Percentiles rank a stretch among this genome's conserved stretches.
These are phyloP conservation scores for Gnomoniopsis sp. DNA, from an alignment of 2,329 filamentous ascomycete genomes.

Conservation along the genomic window DNA sequence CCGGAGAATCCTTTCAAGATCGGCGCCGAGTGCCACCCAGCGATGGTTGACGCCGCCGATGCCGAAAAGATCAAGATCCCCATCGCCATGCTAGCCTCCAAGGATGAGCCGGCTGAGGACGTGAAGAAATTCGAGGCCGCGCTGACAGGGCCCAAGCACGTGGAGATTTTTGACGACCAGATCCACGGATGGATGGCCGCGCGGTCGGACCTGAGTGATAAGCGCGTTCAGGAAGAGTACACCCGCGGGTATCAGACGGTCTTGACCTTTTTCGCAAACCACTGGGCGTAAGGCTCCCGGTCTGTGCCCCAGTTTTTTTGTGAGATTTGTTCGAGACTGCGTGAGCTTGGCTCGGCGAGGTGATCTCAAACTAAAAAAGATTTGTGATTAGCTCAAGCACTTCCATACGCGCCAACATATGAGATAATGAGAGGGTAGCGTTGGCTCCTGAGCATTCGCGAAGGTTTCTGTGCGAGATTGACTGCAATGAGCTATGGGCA, in stretches of 20 bases:
- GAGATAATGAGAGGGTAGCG: background rate
- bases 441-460: no score
- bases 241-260: constrained; percentile 58
- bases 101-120: constrained; percentile 56
- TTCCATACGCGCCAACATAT: background rate
- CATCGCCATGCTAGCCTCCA: constrained; percentile 60
- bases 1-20: constrained; percentile 53
- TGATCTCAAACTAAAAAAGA: background rate
- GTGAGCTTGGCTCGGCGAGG: background rate
- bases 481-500: background rate
- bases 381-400: background rate
- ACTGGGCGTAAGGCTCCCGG: constrained; percentile 31
- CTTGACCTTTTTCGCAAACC: constrained; percentile 54
- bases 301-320: background rate
- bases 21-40: constrained; percentile 53
- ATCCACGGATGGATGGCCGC: constrained; percentile 75
- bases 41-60: constrained; percentile 62
- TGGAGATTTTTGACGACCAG: constrained; percentile 65
- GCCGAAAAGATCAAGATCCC: constrained; percentile 59
- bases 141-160: constrained; percentile 53
- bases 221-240: constrained; percentile 59
- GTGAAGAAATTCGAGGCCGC: constrained; percentile 55
- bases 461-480: background rate
- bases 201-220: constrained; percentile 54
- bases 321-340: background rate